Evolutionary conservation across 2,329 filamentous ascomycete species (phyloP), one percentile per base, ranked within the genome.

Genomic region (Emericellopsis atlantica): DNA sequence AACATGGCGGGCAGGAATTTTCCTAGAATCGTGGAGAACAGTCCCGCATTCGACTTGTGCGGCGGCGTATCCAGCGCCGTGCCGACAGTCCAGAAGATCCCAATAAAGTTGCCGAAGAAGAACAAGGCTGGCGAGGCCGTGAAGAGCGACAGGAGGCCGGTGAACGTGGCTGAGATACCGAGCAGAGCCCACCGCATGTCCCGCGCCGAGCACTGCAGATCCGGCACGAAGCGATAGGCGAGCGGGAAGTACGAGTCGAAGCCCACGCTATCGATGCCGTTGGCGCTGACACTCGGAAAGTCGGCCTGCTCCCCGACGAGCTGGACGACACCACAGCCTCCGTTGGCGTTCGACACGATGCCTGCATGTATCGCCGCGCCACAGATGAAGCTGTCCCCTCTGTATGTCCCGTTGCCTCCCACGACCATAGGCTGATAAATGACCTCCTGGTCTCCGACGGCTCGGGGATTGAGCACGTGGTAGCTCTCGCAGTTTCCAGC

Each of bases 221-320:
- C 71, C 5, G 67, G 60, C 5, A 84, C 62, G 50, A 98, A 96
- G 15, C 76, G 76, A 57, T 86, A 95, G 0, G 88, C 81, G 24
- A 85, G 80, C 1, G 92, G 92, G 52, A 98, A 98, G 48, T 86
- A 87, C 0, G 87, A 90, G 46, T 88, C 76, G 55, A 98, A 98
- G 5, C 62, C 72, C 41, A 85, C 68, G 46, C 87, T 94, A 23
- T 67, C 62, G 47, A 96, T 87, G 40, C 82, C 85, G 52, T 93
- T 70, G n/a, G 69, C 70, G 37, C 74, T 72, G 9, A 80, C 79
- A 34, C 74, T 69, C 34, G 70, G 61, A 54, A 79, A 95, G 38
- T 72, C 64, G 41, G 70, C 64, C 42, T 77, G 74, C 41, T 79
- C 71, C 18, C 89, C 89, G 18, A 84, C 70, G 32, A 92, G 69